Percentiles rank a stretch among this genome's conserved stretches.
Conservation (phyloP, 257 asterid species). For the Solanum sparsipilum region DNA sequence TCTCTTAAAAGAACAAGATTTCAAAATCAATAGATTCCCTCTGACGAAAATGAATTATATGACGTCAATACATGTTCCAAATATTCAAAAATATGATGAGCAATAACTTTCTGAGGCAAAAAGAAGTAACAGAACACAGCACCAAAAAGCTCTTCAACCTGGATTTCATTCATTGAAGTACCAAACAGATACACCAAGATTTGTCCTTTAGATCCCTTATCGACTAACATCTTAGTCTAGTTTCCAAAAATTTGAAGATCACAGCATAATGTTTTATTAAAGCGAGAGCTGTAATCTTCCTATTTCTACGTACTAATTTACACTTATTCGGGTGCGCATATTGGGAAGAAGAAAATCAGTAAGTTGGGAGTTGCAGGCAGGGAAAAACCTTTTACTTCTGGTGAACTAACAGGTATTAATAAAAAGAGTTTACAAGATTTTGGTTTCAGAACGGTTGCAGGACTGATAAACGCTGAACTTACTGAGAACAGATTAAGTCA, state of each 20-base stretch:
- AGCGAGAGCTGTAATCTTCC: background rate
- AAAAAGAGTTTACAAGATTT: background rate
- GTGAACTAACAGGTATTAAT: background rate
- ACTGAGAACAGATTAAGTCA: background rate
- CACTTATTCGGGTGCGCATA: background rate
- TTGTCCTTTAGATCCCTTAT: background rate
- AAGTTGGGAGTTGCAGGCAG: background rate
- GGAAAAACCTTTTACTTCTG: background rate
- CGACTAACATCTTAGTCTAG: background rate
- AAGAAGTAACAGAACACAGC: background rate
- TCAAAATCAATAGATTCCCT: background rate
- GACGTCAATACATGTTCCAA: background rate
- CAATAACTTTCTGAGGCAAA: background rate
- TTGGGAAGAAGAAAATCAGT: background rate
- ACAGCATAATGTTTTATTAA: background rate
- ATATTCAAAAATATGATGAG: background rate
- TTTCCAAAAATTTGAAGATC: background rate
- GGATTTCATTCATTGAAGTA: background rate
- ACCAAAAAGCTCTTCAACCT: background rate
- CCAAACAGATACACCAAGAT: background rate
- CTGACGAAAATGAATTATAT: background rate
- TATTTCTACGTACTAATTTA: background rate
- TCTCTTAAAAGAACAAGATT: background rate
- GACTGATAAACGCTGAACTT: background rate
- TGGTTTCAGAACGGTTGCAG: background rate